Percentiles rank a stretch among this genome's conserved stretches.
phyloP scores from a whole-genome alignment of 495 filamentous ascomycete genomes.

The Penicillium psychrofluorescens region DNA sequence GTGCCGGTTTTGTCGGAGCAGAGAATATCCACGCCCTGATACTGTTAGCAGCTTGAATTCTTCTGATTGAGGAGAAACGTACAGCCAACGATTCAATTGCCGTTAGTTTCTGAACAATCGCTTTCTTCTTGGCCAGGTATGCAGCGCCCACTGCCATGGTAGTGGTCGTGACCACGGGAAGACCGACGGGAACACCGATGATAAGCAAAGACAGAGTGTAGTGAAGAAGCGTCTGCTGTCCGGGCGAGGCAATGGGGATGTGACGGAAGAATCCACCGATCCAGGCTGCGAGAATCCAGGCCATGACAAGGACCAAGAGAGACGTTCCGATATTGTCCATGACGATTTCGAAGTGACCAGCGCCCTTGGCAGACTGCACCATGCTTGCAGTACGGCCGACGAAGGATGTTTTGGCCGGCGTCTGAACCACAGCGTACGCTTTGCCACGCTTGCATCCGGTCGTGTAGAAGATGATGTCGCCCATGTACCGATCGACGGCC shows the following conservation, averaged over 20 bases:
- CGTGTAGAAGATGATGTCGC: conserved; percentile 61
- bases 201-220: conserved; percentile 73
- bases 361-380: conserved; percentile 58
- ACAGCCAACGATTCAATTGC: conserved; percentile 88
- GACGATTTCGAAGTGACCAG: conserved; percentile 70
- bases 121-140: conserved; percentile 90
- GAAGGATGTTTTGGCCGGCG: conserved; percentile 58
- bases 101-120: conserved; percentile 92
- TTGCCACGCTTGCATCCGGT: conserved; percentile 71
- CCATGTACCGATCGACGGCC: conserved; percentile 68
- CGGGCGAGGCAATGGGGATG: conserved; percentile 56
- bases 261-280: conserved; percentile 67
- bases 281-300: conserved; percentile 61
- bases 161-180: conserved; percentile 90
- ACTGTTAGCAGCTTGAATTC: conserved; percentile 1
- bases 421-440: conserved; percentile 56
- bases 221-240: conserved; percentile 49
- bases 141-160: conserved; percentile 96
- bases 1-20: conserved; percentile 90
- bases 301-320: conserved; percentile 59
- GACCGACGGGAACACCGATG: conserved; percentile 92
- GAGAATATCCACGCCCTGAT: conserved; percentile 81
- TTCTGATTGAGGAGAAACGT: conserved; percentile 7
- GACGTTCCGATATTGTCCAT: conserved; percentile 71
- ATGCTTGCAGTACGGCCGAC: conserved; percentile 63